Evolutionary conservation across 768 basidiomycete species (phyloP).

Genomic region (Gloeopeniophorella convolvens): DNA sequence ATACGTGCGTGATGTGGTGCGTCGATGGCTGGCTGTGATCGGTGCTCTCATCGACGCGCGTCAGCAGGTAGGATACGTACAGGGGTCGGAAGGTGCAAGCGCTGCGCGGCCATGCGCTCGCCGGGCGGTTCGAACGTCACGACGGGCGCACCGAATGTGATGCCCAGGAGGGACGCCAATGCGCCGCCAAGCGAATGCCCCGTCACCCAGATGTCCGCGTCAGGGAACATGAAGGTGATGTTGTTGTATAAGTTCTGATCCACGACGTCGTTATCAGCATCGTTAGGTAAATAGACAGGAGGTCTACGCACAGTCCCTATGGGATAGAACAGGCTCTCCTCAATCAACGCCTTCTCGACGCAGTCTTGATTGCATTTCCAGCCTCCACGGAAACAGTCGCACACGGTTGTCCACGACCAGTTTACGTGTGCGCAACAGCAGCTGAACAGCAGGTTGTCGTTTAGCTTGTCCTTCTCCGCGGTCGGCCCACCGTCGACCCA

Average conservation of each 20-base stretch:
- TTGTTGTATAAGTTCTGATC: conserved; percentile 86
- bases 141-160: conserved; percentile 86
- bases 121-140: conserved; percentile 85
- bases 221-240: conserved; percentile 83
- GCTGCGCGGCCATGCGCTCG: conserved; percentile 50
- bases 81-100: conserved; percentile 84
- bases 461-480: conserved; percentile 81
- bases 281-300: not conserved
- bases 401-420: conserved; percentile 90
- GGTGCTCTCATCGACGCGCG: not conserved
- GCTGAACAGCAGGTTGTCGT: conserved; percentile 93
- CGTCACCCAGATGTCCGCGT: conserved; percentile 83
- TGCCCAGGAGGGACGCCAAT: conserved; percentile 78
- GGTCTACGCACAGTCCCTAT: conserved; percentile 60
- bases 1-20: conserved; percentile 80
- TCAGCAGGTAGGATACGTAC: conserved; percentile 36
- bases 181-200: conserved; percentile 85
- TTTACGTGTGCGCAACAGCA: conserved; percentile 97
- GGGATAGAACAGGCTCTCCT: conserved; percentile 85
- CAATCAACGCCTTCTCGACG: conserved; percentile 67
- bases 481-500: conserved; percentile 78
- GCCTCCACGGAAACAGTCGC: conserved; percentile 72
- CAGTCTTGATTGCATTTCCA: conserved; percentile 79
- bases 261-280: not conserved
- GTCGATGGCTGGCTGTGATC: conserved; percentile 49